Evolutionary conservation across 2,329 filamentous ascomycete genomes (phyloP).

Genomic region (Colletotrichum tabaci): DNA sequence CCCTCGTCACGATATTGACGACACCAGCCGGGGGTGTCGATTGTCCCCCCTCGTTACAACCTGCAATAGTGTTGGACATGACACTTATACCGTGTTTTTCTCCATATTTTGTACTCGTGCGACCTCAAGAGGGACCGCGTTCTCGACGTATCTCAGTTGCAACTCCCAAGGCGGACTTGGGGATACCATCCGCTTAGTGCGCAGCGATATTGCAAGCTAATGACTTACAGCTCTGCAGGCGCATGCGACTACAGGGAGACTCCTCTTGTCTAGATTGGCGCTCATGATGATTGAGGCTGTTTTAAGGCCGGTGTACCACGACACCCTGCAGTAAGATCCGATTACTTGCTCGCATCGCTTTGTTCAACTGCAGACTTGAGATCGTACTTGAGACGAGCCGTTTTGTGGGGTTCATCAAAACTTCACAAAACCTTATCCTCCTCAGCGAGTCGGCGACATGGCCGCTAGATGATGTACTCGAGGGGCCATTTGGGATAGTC

Average conservation of each 20-base stretch:
- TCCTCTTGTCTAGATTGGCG: neutral
- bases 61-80: too few relatives aligned
- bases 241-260: neutral
- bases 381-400: neutral
- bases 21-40: slow-evolving; percentile 1
- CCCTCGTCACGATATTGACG: neutral
- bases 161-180: neutral
- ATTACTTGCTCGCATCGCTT: neutral
- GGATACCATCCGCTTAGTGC: neutral
- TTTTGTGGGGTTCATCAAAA: slow-evolving; percentile 12
- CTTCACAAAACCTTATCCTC: slow-evolving; percentile 5
- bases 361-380: neutral
- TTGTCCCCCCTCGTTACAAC: too few relatives aligned
- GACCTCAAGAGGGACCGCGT: too few relatives aligned
- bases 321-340: neutral
- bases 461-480: slow-evolving; percentile 7
- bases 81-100: too few relatives aligned
- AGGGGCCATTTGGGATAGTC: neutral
- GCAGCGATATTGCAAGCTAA: slow-evolving; percentile 20
- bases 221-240: slow-evolving; percentile 34
- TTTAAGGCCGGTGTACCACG: neutral
- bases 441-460: neutral
- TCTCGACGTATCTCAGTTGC: too few relatives aligned
- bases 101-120: too few relatives aligned
- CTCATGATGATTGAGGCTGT: slow-evolving; percentile 3